Conservation (phyloP, 1,284 basidiomycete species). For the Papiliotrema nemorosa region DNA sequence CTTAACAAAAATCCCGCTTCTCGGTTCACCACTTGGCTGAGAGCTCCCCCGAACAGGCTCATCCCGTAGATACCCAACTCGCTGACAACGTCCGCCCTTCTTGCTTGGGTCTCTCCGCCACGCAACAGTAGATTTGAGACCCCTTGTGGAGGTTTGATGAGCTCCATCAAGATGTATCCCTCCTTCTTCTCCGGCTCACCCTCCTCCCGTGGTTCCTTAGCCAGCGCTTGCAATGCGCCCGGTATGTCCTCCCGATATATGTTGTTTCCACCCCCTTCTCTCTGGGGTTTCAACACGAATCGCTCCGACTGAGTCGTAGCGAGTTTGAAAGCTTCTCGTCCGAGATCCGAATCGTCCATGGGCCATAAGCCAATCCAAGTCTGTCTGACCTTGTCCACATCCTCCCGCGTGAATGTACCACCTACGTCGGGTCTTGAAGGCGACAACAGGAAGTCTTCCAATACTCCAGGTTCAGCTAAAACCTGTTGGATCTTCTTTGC, state of each 20-base stretch:
- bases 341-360: conserved; percentile 50
- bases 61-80: conserved; percentile 93
- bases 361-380: conserved; percentile 80
- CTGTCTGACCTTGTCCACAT: conserved; percentile 57
- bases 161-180: conserved; percentile 91
- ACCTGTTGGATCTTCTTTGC: conserved; percentile 95
- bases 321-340: conserved; percentile 54
- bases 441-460: conserved; percentile 65
- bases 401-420: conserved; percentile 45
- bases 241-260: conserved; percentile 84
- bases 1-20: conserved; percentile 81
- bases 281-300: conserved; percentile 90
- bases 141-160: conserved; percentile 72
- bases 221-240: conserved; percentile 63
- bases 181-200: conserved; percentile 34
- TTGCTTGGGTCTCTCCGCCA: conserved; percentile 43
- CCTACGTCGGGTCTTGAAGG: conserved; percentile 42
- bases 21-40: conserved; percentile 54
- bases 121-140: conserved; percentile 71
- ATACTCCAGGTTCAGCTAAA: conserved; percentile 66
- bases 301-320: conserved; percentile 58
- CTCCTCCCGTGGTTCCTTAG: conserved; percentile 51
- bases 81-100: conserved; percentile 70
- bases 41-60: conserved; percentile 63
- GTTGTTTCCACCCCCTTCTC: conserved; percentile 97